Evolutionary conservation across 2,329 filamentous ascomycete genomes (phyloP), one percentile per base, ranked within the genome.

Genomic region (Sporothrix variecibatus): DNA sequence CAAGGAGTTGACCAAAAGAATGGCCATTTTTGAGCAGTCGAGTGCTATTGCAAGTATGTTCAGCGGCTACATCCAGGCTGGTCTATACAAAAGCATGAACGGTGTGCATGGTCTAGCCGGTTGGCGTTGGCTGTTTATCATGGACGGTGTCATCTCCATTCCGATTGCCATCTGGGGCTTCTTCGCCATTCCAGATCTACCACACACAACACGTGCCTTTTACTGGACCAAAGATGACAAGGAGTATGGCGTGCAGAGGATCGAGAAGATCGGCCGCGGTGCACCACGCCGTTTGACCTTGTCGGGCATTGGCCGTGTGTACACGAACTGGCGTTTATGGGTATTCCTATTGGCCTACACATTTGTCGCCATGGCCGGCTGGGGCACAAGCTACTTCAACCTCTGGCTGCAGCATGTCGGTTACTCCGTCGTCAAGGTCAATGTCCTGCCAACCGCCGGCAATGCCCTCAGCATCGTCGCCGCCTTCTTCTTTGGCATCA

Each of bases 251-350:
- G 70, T 79, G 9, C 53, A 77, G 20, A 70, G 78, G 23, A 77
- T 78, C 62, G 77, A 78, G 56, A 75, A 71, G n/a, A 72, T 79
- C 4, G 78, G 78, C 11, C 76, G 76, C 17, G 76, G 72, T 0
- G 65, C 72, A 2, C 72, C 72, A 4, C 64, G 31, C 3, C 49
- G 38, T 1, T 46, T 73, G 94, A 91, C 86, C 0, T 77, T 93
- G 75, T 88, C 84, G 71, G 93, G 97, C 77, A 84, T 97, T 0
- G 84, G 85, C 26, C 84, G 85, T 23, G 93, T 97, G 0, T 83
- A 97, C 43, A 86, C 92, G 49, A 94, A 97, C 82, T 97, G 94
- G 94, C 89, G 94, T 2, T 86, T 97, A n/a, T 97, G 93, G 92
- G 94, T 94, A 0, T 82, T 97, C 76, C 87, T 92, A 0, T 80